phyloP scores from a whole-genome alignment of 345 rosid species.

The Eucalyptus regnans region DNA sequence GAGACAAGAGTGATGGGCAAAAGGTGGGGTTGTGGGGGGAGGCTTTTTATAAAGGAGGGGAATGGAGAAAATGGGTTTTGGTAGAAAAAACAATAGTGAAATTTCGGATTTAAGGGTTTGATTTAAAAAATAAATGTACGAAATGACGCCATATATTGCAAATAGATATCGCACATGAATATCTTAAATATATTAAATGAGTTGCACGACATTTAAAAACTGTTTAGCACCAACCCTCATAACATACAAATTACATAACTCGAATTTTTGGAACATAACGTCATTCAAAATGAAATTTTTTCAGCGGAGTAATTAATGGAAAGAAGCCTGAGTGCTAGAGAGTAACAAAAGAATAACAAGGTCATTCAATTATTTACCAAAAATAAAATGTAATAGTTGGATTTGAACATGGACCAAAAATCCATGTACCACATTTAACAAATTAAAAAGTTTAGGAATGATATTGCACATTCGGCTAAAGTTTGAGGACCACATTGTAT shows the following conservation, averaged over 20 bases:
- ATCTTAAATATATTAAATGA: no score
- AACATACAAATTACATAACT: no score
- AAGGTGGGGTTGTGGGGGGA: neutral
- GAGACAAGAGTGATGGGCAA: neutral
- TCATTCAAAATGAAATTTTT: no score
- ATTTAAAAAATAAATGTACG: no score
- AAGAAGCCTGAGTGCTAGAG: neutral
- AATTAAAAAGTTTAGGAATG: no score
- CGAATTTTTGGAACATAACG: no score
- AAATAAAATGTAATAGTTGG: neutral
- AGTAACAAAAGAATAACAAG: neutral
- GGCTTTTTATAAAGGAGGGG: neutral
- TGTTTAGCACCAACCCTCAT: no score
- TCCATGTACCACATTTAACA: neutral
- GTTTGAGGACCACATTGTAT: accelerated
- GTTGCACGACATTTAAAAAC: no score
- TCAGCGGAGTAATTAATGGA: no score
- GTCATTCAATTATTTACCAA: neutral
- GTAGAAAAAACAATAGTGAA: neutral
- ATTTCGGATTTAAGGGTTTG: neutral
- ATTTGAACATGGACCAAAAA: neutral
- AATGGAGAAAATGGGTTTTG: neutral
- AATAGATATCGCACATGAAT: no score
- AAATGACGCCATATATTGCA: no score
- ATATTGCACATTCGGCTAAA: no score